Base-by-base conservation (phyloP, 2,329 filamentous ascomycete species). In the Ophiosphaerella korrae region DNA sequence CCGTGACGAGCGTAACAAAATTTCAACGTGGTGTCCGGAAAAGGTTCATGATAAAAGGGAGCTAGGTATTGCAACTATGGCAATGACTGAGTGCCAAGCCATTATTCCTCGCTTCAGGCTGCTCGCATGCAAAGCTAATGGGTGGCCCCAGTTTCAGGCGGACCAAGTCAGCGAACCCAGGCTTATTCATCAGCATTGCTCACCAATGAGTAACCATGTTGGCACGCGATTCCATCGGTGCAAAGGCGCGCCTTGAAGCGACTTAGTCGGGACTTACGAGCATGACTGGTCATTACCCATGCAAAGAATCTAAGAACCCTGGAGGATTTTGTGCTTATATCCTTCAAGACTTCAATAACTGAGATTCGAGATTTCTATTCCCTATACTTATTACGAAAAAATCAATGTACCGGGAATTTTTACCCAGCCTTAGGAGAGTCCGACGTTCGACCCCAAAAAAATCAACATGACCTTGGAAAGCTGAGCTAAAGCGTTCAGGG, bases 111-210 rank as follows among this genome's bases (percentile, higher is more conserved):
- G 58, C 55, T 57, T 57, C 36, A 42, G 29, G 38, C 49, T 57
- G 42, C 45, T 45, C 23, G 29, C 14, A 42, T 53, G 49, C 48
- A 46, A 42, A 44, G 45, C 45, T 53, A 47, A 39, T 37, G 42
- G 23, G 32, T 34, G 47, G 47, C 38, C 48, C 55, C 53, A 44
- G 44, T 48, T 52, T 49, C 8, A 8, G 33, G 7, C 31, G 23
- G 50, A 57, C 57, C 45, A 57, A 36, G 59, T 63, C 52, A 64
- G 61, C 61, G 55, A 38, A n/a, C 14, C 5, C 40, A 11, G 18
- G 48, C 46, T 58, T 59, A 55, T 57, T 59, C 57, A 63, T 63
- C 55, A 63, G 53, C 60, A 50, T 41, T 42, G 53, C 13, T 31
- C 55, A 42, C 50, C 32, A 35, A 21, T n/a, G 21, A 14, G 43